Evolutionary conservation across 805 yeast species (phyloP).

Genomic region (Saccharomycopsis javanensis): DNA sequence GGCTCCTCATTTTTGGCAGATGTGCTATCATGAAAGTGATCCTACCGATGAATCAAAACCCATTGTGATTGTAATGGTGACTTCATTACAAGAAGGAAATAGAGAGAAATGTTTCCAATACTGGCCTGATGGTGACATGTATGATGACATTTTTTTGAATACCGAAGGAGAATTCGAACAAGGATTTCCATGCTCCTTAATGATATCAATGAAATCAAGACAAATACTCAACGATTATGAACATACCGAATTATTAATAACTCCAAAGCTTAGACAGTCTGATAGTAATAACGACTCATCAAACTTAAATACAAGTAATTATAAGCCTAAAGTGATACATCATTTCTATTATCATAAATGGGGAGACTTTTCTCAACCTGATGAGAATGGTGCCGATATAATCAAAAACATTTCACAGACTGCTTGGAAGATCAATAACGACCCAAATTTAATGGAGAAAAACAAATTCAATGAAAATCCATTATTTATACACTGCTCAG

Average conservation of each 20-base stretch:
- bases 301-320: not conserved
- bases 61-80: conserved; percentile 59
- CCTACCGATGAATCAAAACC: conserved; percentile 42
- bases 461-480: conserved; percentile 29
- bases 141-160: conserved; percentile 15
- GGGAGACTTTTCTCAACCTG: conserved; percentile 72
- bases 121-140: conserved; percentile 54
- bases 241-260: conserved; percentile 5
- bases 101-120: conserved; percentile 71
- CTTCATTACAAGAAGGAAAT: conserved; percentile 62
- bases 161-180: conserved; percentile 7
- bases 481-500: conserved; percentile 79
- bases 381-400: conserved; percentile 31
- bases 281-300: not conserved
- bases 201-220: not conserved
- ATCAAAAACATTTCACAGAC: conserved; percentile 35
- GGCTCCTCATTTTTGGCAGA: conserved; percentile 81
- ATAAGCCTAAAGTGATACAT: conserved; percentile 26
- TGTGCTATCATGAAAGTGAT: conserved; percentile 53
- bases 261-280: conserved; percentile 4
- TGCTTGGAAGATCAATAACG: conserved; percentile 9
- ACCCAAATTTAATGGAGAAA: conserved; percentile 5
- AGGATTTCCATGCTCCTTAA: conserved; percentile 12
- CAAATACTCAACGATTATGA: conserved; percentile 1
- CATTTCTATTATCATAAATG: conserved; percentile 74